phyloP scores from a whole-genome alignment of 2,329 filamentous ascomycete species.

The Diaporthe sp. region DNA sequence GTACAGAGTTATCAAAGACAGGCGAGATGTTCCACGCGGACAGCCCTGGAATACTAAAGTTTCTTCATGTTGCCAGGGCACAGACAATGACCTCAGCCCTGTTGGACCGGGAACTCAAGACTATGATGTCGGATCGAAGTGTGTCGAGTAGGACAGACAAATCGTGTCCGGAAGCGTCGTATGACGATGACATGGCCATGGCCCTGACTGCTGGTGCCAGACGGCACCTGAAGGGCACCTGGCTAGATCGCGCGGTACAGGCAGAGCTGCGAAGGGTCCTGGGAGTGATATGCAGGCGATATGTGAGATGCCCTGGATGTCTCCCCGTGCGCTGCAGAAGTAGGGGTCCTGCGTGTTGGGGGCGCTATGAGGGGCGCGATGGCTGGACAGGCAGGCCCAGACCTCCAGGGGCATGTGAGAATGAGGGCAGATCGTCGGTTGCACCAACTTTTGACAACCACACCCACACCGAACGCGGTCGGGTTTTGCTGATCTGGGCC shows the following conservation, averaged over 20 bases:
- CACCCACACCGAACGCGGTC: neutral
- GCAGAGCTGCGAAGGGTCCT: neutral
- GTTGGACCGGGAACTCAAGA: neutral
- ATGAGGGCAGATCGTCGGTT: slow-evolving; percentile 22
- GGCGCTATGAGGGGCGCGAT: neutral
- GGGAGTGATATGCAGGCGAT: slow-evolving; percentile 29
- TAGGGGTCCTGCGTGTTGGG: slow-evolving; percentile 26
- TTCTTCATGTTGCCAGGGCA: slow-evolving; percentile 2
- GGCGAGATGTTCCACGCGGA: neutral
- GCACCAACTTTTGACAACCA: slow-evolving; percentile 25
- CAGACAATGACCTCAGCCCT: slow-evolving; percentile 8
- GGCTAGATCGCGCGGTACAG: neutral
- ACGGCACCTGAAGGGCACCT: neutral
- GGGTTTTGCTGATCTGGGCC: neutral
- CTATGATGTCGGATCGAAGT: neutral
- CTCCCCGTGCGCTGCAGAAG: slow-evolving; percentile 23
- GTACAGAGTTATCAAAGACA: neutral
- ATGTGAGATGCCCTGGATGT: slow-evolving; percentile 21
- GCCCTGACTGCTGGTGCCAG: slow-evolving; percentile 16
- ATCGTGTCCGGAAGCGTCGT: slow-evolving; percentile 13
- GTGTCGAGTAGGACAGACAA: neutral
- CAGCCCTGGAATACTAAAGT: slow-evolving; percentile 11
- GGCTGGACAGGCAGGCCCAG: slow-evolving; percentile 4
- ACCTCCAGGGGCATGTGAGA: slow-evolving; percentile 13
- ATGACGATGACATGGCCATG: slow-evolving; percentile 39